phyloP scores from a whole-genome alignment of 345 rosid genomes.

The Salix udensis region DNA sequence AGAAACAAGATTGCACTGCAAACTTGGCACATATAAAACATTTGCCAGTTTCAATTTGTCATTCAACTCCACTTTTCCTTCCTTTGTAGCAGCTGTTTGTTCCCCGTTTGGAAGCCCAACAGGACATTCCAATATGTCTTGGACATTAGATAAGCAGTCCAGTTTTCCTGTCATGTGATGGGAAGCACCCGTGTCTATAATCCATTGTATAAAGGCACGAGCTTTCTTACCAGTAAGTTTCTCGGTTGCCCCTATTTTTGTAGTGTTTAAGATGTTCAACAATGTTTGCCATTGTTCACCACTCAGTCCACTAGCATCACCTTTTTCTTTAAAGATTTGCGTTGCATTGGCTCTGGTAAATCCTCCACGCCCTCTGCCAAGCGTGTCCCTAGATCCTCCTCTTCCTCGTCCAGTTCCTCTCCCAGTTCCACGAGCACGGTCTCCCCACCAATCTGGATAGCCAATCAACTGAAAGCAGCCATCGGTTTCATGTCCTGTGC shows the following conservation, averaged over 20 bases:
- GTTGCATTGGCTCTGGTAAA: background rate
- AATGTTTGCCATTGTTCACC: background rate
- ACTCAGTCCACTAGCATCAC: background rate
- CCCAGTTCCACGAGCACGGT: background rate
- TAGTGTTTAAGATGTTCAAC: background rate
- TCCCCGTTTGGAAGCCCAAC: background rate
- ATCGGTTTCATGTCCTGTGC: background rate
- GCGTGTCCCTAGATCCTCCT: background rate
- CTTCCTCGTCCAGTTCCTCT: background rate
- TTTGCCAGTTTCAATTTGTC: background rate
- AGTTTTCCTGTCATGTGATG: conserved; percentile 6
- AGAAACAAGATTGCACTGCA: background rate
- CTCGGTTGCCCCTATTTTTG: background rate
- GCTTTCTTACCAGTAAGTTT: background rate
- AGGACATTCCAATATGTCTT: background rate
- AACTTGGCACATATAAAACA: background rate
- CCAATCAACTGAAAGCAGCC: background rate
- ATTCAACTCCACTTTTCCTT: background rate
- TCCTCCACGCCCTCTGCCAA: background rate
- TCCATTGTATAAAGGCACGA: background rate
- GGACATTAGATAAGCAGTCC: background rate
- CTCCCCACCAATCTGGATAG: background rate
- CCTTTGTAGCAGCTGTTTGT: background rate
- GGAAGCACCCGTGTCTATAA: conserved; percentile 2
- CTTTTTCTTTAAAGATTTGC: background rate